Evolutionary conservation across 148 eudicot genomes (phyloP), one percentile per base, ranked within the genome.

Genomic region (Persicaria tinctoria): DNA sequence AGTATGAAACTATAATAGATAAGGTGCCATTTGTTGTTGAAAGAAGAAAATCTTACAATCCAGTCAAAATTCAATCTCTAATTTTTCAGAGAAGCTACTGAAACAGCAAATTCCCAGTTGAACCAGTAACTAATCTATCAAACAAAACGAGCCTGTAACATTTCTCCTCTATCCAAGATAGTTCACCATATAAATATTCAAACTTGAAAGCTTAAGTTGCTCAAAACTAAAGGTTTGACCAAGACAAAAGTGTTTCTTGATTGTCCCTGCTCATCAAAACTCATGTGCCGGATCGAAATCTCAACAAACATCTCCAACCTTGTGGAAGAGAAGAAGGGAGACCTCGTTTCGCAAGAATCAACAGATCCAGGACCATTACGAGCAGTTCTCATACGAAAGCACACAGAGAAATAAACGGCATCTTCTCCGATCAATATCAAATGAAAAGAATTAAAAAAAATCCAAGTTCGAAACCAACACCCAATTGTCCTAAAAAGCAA

Each of bases 291-390:
- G 17, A 66, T 66, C 48, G 4, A 66, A 66, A 14, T 41, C 17
- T 5, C 18, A 41, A 41, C 70, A 3, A 66, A 66, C 70, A 38
- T 5, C 70, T 13, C 46, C 70, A 66, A 41, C 70, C 70, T 60
- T 41, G 46, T 12, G 14, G 14, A 59, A 5, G 48, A 44, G 48
- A 66, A 38, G 1, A 66, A 4, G 11, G 70, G 14, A 12, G 47
- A 41, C 70, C 70, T 44, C 68, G n/a, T 18, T 63, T 63, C n/a
- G 46, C 8, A 27, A 10, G 17, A 41, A 12, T 66, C 70, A 38
- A 46, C 11, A 66, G 70, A 66, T 66, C 70, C 70, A 66, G 17
- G 16, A 41, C 70, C 48, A 66, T 41, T 66, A 66, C 6, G 4
- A 66, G 18, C 13, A 10, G 18, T 66, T 41, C 1, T 44, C 68